These are phyloP conservation scores for Rosa persica DNA, from an alignment of 306 rosid species.

Conservation along the genomic window DNA sequence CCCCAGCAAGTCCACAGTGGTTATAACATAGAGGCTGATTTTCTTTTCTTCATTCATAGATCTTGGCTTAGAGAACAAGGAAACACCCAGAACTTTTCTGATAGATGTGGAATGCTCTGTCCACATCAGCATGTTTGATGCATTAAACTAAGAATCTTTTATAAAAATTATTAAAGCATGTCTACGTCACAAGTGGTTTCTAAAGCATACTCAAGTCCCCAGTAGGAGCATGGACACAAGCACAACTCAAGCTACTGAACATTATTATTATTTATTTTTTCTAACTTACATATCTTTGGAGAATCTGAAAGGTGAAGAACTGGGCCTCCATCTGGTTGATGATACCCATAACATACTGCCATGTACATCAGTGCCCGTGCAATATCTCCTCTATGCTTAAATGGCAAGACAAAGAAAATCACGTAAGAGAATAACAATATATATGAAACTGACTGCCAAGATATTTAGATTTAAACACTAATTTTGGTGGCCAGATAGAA, in stretches of 20 bases:
- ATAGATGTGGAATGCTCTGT: neutral
- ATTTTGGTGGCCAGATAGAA: neutral
- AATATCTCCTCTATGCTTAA: slow-evolving; percentile 78
- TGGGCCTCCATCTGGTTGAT: slow-evolving; percentile 43
- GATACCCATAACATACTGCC: slow-evolving; percentile 67
- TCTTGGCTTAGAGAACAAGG: neutral
- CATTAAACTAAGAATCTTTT: neutral
- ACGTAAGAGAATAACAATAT: neutral
- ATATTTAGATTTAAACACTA: neutral
- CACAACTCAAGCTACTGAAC: neutral
- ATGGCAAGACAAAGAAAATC: neutral
- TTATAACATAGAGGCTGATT: neutral
- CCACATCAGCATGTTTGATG: neutral
- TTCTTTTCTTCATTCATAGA: neutral
- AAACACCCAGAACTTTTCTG: neutral
- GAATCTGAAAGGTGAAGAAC: slow-evolving; percentile 64
- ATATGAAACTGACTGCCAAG: neutral
- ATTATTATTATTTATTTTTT: neutral
- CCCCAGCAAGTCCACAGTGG: neutral
- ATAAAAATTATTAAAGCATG: neutral
- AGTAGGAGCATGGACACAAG: neutral
- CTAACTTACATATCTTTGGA: slow-evolving; percentile 49
- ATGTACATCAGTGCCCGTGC: slow-evolving; percentile 79
- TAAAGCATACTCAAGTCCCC: neutral
- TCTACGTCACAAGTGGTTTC: neutral